Evolutionary conservation across 352 stramenopile genomes (phyloP).

Genomic region (Globisporangium emineosum): DNA sequence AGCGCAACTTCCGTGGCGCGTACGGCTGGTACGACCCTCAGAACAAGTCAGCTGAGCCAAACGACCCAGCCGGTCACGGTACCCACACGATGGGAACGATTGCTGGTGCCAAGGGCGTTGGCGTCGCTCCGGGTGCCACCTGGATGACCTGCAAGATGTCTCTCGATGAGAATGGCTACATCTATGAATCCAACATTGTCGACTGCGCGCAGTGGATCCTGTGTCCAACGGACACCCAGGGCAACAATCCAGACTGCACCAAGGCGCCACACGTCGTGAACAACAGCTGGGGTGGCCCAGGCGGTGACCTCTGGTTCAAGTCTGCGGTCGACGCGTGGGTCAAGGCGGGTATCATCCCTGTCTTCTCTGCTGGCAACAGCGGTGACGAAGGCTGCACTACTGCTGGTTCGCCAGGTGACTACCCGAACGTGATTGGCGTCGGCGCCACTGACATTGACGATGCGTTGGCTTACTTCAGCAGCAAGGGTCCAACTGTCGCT

Average conservation of each 20-base stretch:
- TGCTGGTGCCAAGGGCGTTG: slow-evolving; percentile 11
- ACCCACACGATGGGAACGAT: slow-evolving; percentile 19
- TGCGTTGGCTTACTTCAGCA: slow-evolving; percentile 16
- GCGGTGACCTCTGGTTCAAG: slow-evolving; percentile 17
- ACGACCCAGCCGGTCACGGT: slow-evolving; percentile 2
- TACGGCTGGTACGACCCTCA: too few relatives aligned
- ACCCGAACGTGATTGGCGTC: slow-evolving; percentile 27
- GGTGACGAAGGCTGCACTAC: slow-evolving; percentile 16
- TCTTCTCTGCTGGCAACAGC: slow-evolving; percentile 22
- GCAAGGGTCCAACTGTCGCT: slow-evolving; percentile 16
- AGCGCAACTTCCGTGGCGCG: too few relatives aligned
- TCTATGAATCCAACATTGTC: slow-evolving; percentile 16
- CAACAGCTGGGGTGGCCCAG: slow-evolving; percentile 25
- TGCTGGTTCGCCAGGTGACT: slow-evolving; percentile 22
- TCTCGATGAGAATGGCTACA: neutral
- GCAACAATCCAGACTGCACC: slow-evolving; percentile 17
- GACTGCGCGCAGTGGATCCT: slow-evolving; percentile 26
- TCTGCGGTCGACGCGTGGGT: slow-evolving; percentile 18
- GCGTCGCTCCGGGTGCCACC: slow-evolving; percentile 3
- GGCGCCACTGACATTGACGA: slow-evolving; percentile 21
- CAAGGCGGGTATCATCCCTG: slow-evolving; percentile 24
- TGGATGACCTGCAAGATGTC: slow-evolving; percentile 24
- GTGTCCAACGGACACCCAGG: slow-evolving; percentile 24
- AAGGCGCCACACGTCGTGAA: slow-evolving; percentile 25
- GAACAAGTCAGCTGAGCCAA: too few relatives aligned